A percentile compares a stretch with the other conserved stretches of the same genome.
These are phyloP conservation scores for Exophiala bonariae DNA, from an alignment of 2,329 filamentous ascomycete species.

Conservation along the genomic window DNA sequence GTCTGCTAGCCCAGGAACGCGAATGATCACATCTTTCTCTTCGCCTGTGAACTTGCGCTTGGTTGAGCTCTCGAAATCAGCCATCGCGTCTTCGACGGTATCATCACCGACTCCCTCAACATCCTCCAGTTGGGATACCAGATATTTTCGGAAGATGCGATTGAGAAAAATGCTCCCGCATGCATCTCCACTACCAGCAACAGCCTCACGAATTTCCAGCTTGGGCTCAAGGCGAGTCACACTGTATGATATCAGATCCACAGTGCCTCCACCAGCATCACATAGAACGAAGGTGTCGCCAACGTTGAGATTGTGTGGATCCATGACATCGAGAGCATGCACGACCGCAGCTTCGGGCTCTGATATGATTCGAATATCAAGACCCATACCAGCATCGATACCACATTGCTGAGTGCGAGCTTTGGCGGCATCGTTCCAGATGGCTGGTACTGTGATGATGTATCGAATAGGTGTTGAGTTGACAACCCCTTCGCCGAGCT, in stretches of 20 bases:
- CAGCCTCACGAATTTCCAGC: conserved; percentile 29
- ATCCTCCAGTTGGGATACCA: conserved; percentile 21
- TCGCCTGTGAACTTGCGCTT: conserved; percentile 31
- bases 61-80: conserved; percentile 28
- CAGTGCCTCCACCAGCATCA: conserved; percentile 41
- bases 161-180: conserved; percentile 35
- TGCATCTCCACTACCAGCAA: conserved; percentile 26
- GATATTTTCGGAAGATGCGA: conserved; percentile 28
- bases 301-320: conserved; percentile 18
- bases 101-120: conserved; percentile 28
- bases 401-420: conserved; percentile 17
- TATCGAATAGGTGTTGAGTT: conserved; percentile 21
- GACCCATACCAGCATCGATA: conserved; percentile 27
- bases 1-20: conserved; percentile 29
- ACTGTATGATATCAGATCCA: conserved; percentile 32
- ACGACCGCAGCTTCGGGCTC: conserved; percentile 36
- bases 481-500: conserved; percentile 17
- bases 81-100: conserved; percentile 30
- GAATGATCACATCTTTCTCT: conserved; percentile 24
- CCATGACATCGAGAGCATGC: conserved; percentile 28
- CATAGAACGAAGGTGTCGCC: conserved; percentile 36
- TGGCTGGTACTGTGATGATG: conserved; percentile 33
- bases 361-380: conserved; percentile 25
- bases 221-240: conserved; percentile 29
- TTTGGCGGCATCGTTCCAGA: conserved; percentile 32